Evolutionary conservation across 495 filamentous ascomycete genomes (phyloP).

Genomic region (Talaromyces trachyspermus): DNA sequence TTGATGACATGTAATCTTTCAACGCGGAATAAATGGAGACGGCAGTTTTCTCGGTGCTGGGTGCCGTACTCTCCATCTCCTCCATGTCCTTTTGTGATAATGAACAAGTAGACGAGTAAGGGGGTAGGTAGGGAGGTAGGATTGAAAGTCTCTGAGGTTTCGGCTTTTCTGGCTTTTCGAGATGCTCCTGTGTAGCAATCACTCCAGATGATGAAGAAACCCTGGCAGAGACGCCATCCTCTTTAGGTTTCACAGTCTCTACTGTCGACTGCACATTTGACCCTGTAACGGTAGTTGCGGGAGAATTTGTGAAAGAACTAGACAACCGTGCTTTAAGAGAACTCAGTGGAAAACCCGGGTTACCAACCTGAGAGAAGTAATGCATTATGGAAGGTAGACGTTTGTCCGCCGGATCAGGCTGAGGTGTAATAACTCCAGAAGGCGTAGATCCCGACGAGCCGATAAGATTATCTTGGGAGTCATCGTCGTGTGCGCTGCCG

Average conservation of each 20-base stretch:
- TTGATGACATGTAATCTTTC: constrained; percentile 35
- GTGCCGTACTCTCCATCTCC: constrained; percentile 26
- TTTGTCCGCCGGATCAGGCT: constrained; percentile 83
- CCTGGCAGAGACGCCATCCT: constrained; percentile 14
- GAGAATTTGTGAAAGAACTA: constrained; percentile 33
- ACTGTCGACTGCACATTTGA: constrained; percentile 20
- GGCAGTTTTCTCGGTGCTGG: constrained; percentile 27
- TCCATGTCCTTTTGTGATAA: constrained; percentile 37
- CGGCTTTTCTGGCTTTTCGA: constrained; percentile 18
- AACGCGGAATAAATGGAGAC: constrained; percentile 34
- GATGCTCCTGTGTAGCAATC: constrained; percentile 34
- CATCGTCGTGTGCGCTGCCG: constrained; percentile 50
- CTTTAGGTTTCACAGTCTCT: constrained; percentile 13
- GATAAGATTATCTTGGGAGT: constrained; percentile 60
- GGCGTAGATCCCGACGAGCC: constrained; percentile 72
- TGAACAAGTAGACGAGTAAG: constrained; percentile 32
- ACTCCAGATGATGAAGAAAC: constrained; percentile 28
- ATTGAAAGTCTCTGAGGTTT: constrained; percentile 17
- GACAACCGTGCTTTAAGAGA: constrained; percentile 42
- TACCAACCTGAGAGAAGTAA: constrained; percentile 98
- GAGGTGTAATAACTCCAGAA: constrained; percentile 78
- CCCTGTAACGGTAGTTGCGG: constrained; percentile 10
- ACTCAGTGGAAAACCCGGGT: constrained; percentile 45
- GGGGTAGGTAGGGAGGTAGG: constrained; percentile 32
- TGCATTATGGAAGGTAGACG: constrained; percentile 84